Conservation (phyloP, 2,329 filamentous ascomycete genomes). For the Capronia americana region DNA sequence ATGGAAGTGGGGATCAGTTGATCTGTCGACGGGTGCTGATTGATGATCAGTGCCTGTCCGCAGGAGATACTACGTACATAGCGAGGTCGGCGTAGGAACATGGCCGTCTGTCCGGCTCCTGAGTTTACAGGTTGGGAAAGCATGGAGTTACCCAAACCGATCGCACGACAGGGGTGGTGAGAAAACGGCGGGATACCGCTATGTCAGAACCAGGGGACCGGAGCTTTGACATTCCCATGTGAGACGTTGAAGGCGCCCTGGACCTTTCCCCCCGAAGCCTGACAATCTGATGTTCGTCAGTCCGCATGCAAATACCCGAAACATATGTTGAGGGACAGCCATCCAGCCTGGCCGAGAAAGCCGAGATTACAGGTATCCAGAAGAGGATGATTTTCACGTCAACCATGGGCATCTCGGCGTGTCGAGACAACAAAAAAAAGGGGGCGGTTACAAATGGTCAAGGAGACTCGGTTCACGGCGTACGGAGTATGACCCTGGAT, state of each 20-base stretch:
- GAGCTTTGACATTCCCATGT: conserved; percentile 11
- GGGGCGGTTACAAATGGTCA: neutral
- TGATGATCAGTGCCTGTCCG: neutral
- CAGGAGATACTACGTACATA: neutral
- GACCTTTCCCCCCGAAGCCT: neutral
- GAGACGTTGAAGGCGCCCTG: neutral
- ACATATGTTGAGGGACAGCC: conserved; percentile 13
- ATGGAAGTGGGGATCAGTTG: neutral
- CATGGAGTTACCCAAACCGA: conserved; percentile 2
- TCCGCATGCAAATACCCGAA: conserved; percentile 25
- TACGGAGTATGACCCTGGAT: neutral
- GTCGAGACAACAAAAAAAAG: conserved; percentile 6
- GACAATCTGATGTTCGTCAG: conserved; percentile 24
- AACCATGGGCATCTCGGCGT: neutral
- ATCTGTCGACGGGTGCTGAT: neutral
- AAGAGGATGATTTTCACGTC: conserved; percentile 6
- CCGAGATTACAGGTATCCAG: conserved; percentile 23
- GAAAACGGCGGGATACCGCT: neutral
- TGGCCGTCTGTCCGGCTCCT: neutral
- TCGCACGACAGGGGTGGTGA: neutral
- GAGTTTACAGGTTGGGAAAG: neutral
- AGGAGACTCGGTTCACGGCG: too few species aligned
- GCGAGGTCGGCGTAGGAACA: neutral
- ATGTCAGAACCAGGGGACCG: conserved; percentile 9
- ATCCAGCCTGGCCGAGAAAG: conserved; percentile 8